These are phyloP conservation scores for Euphorbia lathyris DNA, from an alignment of 345 rosid species.

Conservation along the genomic window DNA sequence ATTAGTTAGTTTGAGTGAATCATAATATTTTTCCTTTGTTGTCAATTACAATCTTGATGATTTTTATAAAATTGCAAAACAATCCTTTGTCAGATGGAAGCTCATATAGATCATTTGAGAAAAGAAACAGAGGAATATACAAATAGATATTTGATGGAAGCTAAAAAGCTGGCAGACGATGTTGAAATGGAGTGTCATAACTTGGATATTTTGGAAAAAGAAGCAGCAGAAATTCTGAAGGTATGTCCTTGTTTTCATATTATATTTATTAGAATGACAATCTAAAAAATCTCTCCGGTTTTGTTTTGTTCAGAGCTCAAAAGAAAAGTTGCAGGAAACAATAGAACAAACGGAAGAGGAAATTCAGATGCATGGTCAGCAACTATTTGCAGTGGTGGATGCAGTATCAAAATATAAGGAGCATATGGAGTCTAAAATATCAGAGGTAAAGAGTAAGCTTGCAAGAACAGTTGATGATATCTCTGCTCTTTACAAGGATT, in stretches of 20 bases:
- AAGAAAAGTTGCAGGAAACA: slow-evolving; percentile 56
- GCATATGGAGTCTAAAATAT: slow-evolving; percentile 48
- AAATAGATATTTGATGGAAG: slow-evolving; percentile 52
- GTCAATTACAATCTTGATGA: background rate
- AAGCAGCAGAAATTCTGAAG: slow-evolving; percentile 67
- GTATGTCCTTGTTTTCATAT: slow-evolving; percentile 26
- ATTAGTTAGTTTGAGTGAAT: background rate
- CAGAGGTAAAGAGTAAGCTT: slow-evolving; percentile 46
- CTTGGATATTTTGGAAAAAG: slow-evolving; percentile 58
- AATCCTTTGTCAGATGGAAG: slow-evolving; percentile 48
- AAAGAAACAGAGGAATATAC: slow-evolving; percentile 53
- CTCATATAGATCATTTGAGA: slow-evolving; percentile 40
- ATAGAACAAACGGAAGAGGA: slow-evolving; percentile 54
- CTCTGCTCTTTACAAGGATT: slow-evolving; percentile 42
- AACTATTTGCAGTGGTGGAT: slow-evolving; percentile 61
- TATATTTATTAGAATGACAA: too few relatives aligned
- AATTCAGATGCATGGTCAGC: slow-evolving; percentile 44
- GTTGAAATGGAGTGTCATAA: slow-evolving; percentile 47
- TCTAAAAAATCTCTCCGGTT: background rate
- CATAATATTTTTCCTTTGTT: too few relatives aligned
- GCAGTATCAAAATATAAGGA: slow-evolving; percentile 65
- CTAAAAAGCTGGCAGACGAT: slow-evolving; percentile 48
- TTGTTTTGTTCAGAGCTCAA: slow-evolving; percentile 31
- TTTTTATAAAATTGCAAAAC: background rate
- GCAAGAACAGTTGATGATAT: slow-evolving; percentile 47